Evolutionary conservation across 148 eudicot species (phyloP), one percentile per base, ranked within the genome.

Genomic region (Fagopyrum tataricum): DNA sequence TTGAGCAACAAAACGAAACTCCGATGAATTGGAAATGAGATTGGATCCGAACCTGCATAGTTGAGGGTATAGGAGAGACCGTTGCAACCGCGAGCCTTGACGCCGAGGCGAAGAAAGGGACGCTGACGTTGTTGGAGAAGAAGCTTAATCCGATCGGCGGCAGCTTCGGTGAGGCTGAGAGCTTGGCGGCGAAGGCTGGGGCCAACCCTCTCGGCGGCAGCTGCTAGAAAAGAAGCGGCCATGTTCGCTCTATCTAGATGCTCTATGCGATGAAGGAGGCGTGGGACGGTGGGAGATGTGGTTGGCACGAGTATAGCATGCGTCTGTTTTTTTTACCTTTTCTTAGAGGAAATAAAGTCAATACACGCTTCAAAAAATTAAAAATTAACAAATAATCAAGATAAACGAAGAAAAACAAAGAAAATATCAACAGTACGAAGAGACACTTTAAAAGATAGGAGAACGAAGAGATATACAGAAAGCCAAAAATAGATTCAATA

Each of bases 41-140:
- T 64, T 21, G 31, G 14, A 67, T 4, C 10, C 2, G 41, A 46
- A 86, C 92, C 92, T 37, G 92, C 89, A 10, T 88, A 88, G 74
- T 88, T 88, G 67, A 88, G 92, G 77, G 92, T 88, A 73, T 85
- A 88, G 9, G 92, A 88, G 71, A 88, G 84, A 76, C 91, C 96
- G 74, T 91, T 91, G 84, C 96, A 91, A 24, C 91, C 96, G 71
- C 96, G 93, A 76, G 96, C 86, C 81, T 91, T 88, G 78, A 91
- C 93, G 44, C 96, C 93, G 51, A 91, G 89, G 72, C 84, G 87
- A 55, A 91, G 90, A 46, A 71, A 88, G 44, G 85, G 43, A 31
- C 91, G 87, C 44, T 85, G 87, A 15, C 92, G 86, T 59, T 80
- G 87, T 21, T 82, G 81, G 7, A 88, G 82, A 62, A 91, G 92